These are phyloP conservation scores for Podospora pseudoanserina DNA, from an alignment of 495 filamentous ascomycete genomes.

Conservation along the genomic window DNA sequence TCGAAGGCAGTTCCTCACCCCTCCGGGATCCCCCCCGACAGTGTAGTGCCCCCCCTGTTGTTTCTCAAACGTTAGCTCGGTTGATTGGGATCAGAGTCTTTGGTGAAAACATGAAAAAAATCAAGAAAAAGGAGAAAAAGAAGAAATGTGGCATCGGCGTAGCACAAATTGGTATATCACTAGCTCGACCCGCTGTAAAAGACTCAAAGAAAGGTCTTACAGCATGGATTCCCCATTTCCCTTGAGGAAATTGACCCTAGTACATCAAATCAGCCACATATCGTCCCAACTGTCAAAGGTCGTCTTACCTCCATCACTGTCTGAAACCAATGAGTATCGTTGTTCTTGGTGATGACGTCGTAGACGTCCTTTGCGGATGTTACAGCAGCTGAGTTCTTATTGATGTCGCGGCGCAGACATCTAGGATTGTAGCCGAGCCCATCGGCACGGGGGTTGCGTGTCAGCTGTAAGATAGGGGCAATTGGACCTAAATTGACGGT, in stretches of 20 bases:
- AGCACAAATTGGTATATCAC: no score
- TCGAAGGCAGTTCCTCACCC: background rate
- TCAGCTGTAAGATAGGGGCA: conserved; percentile 35
- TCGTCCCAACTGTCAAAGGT: background rate
- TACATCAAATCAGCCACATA: background rate
- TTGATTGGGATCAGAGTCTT: no score
- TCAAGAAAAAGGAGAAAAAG: no score
- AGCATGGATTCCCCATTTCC: conserved; percentile 54
- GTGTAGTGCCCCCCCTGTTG: conserved; percentile 55
- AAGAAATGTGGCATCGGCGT: no score
- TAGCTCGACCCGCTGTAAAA: no score
- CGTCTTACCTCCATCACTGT: conserved; percentile 31
- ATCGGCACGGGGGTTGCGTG: conserved; percentile 36
- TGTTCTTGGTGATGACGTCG: conserved; percentile 42
- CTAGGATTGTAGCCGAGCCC: conserved; percentile 53
- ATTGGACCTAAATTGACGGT: conserved; percentile 27
- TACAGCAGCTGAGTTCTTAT: conserved; percentile 47
- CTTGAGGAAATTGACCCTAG: conserved; percentile 19
- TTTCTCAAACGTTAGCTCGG: no score
- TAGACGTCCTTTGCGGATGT: conserved; percentile 26
- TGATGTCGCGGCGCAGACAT: conserved; percentile 65
- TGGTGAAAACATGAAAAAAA: no score
- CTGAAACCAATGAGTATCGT: conserved; percentile 52
- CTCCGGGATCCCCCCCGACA: conserved; percentile 35
- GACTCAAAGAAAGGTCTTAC: no score